Conservation (phyloP, 371 early-diverging fungal genomes). For the Mucor sp. region DNA sequence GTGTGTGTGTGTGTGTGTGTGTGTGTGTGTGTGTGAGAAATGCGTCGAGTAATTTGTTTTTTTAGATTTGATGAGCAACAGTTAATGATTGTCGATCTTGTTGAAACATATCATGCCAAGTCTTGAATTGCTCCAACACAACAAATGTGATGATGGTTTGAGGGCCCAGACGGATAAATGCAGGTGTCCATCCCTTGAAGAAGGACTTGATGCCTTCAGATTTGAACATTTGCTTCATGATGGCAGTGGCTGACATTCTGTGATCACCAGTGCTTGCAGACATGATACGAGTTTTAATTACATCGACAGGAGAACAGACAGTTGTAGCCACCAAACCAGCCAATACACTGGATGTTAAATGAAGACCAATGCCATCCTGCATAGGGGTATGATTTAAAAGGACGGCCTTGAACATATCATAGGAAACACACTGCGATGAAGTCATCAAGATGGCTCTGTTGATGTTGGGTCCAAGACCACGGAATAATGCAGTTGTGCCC, state of each 20-base stretch:
- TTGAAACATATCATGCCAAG: constrained; percentile 32
- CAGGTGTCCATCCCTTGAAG: constrained; percentile 78
- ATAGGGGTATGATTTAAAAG: constrained; percentile 61
- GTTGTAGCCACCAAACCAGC: constrained; percentile 92
- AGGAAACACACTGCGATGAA: constrained; percentile 72
- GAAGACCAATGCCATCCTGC: constrained; percentile 66
- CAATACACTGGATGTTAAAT: constrained; percentile 75
- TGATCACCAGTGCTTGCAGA: constrained; percentile 46
- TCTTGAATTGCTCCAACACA: constrained; percentile 63
- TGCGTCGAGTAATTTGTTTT: background rate
- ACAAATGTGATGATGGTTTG: constrained; percentile 74
- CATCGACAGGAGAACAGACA: constrained; percentile 84
- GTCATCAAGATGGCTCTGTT: constrained; percentile 82
- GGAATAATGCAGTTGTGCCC: constrained; percentile 64
- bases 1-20: background rate
- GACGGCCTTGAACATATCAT: constrained; percentile 72
- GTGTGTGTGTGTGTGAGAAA: background rate
- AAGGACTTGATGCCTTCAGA: constrained; percentile 66
- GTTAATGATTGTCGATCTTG: constrained; percentile 1
- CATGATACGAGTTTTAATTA: constrained; percentile 92
- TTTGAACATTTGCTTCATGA: constrained; percentile 55
- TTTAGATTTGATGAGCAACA: constrained; percentile 3
- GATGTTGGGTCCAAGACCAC: constrained; percentile 76
- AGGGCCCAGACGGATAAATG: constrained; percentile 65
- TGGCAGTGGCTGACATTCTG: constrained; percentile 42